Evolutionary conservation across 202 grass and related monocot species (phyloP).

Genomic region (Panicum hallii): DNA sequence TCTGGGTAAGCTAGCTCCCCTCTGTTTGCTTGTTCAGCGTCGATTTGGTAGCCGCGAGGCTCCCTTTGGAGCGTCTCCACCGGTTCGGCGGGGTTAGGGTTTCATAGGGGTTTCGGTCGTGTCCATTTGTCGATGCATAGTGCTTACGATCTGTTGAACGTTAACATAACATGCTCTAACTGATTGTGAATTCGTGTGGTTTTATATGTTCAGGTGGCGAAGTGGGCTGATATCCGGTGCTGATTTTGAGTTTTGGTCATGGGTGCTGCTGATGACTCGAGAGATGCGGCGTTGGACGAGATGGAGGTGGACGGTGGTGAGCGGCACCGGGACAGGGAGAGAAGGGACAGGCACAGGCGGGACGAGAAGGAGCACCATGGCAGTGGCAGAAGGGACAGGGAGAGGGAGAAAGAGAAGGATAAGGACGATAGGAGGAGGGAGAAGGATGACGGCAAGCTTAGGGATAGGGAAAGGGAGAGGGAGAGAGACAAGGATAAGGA

Average conservation of each 20-base stretch:
- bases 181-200: neutral
- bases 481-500: slow-evolving; percentile 61
- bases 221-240: neutral
- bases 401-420: slow-evolving; percentile 65
- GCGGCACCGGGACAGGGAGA: slow-evolving; percentile 60
- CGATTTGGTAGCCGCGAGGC: neutral
- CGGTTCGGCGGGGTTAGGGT: neutral
- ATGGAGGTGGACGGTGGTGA: slow-evolving; percentile 56
- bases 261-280: slow-evolving; percentile 49
- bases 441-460: slow-evolving; percentile 58
- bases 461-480: slow-evolving; percentile 45
- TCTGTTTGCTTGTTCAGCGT: neutral
- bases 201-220: neutral
- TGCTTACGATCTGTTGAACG: neutral
- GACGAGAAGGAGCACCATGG: slow-evolving; percentile 63
- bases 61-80: neutral
- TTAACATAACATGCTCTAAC: neutral
- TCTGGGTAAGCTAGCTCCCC: neutral
- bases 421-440: slow-evolving; percentile 62
- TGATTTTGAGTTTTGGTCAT: slow-evolving; percentile 29
- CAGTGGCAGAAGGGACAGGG: slow-evolving; percentile 59
- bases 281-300: slow-evolving; percentile 54
- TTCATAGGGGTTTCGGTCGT: neutral
- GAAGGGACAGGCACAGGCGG: slow-evolving; percentile 60
- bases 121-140: neutral